Base-by-base conservation (phyloP, 2,329 filamentous ascomycete species). In the Colletotrichum karsti region DNA sequence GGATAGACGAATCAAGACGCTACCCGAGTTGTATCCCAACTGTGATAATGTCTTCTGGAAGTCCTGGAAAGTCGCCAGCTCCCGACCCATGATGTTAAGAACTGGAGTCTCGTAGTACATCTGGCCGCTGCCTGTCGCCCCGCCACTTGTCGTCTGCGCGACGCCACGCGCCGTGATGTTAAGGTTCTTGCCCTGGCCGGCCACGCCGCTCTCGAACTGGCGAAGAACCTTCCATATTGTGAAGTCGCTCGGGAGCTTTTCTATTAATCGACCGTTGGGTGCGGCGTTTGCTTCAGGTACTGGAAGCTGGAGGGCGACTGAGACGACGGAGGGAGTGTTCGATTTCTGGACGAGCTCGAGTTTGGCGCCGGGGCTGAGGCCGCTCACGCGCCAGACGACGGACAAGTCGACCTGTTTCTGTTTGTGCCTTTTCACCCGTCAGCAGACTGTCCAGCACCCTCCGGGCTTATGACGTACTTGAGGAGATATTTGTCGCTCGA, bases 291-390 rank as follows among this genome's bases (percentile, higher is more conserved):
- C 89, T 76, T 96, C 92, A 22, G 90, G 88, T 37, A 91, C 86
- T 4, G 94, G 93, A 28, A 98, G 84, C 76, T 97, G 93, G 12
- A 99, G 83, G n/a, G 93, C 95, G 44, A 99, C 92, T 42, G 92
- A 94, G 63, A 99, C 92, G 53, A 92, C 92, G 2, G 93, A 91
- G 1, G 95, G 92, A 0, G 94, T 96, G 64, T 93, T 93, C 50
- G 95, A 96, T 67, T 92, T 91, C 76, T 93, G 91, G 22, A 98
- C 92, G 55, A 99, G 92, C 77, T 98, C 95, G 66, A 99, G 89
- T 77, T 97, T 97, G 67, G 96, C 95, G 69, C 96, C 96, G 39
- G 93, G 88, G 12, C 88, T 85, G 6, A 99, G 90, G 55, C 94
- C 93, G 5, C 94, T 92, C 28, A 95, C 89, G 53, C 95, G 91